phyloP scores from a whole-genome alignment of 495 filamentous ascomycete genomes.

The Aspergillus avenaceus region DNA sequence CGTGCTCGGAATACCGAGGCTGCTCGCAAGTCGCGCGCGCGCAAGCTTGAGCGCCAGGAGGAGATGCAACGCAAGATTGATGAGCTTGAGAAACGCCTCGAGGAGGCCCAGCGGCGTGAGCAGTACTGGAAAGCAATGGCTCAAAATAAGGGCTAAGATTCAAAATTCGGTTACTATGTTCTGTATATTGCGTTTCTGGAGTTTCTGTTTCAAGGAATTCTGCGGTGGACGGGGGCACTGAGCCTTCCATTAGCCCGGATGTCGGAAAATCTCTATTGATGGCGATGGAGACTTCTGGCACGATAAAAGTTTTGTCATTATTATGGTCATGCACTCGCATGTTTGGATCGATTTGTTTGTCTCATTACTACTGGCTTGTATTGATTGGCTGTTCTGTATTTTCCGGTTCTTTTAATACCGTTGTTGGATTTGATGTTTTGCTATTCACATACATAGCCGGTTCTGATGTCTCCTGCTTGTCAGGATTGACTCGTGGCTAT shows the following conservation, averaged over 20 bases:
- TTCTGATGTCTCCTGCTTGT: conserved; percentile 51
- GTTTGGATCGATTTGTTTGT: conserved; percentile 19
- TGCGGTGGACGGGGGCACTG: conserved; percentile 31
- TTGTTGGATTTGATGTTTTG: conserved; percentile 8
- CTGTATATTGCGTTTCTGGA: conserved; percentile 8
- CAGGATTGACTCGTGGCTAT: conserved; percentile 54
- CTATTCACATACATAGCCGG: conserved; percentile 25
- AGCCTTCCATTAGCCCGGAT: conserved; percentile 24
- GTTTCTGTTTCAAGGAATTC: conserved; percentile 14
- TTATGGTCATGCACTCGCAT: conserved; percentile 7
- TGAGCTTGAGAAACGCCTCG: conserved; percentile 38
- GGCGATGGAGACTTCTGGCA: conserved; percentile 16
- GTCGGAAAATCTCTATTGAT: conserved; percentile 27
- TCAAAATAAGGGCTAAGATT: conserved; percentile 32
- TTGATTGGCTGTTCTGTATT: conserved; percentile 16
- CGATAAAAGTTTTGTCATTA: conserved; percentile 27
- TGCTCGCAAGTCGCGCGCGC: conserved; percentile 87
- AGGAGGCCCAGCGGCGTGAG: conserved; percentile 48
- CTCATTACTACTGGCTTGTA: conserved; percentile 7
- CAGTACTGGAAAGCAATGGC: conserved; percentile 59
- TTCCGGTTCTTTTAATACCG: conserved; percentile 17
- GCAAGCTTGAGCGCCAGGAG: conserved; percentile 68
- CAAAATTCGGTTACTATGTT: conserved; percentile 17
- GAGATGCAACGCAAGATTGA: conserved; percentile 54
- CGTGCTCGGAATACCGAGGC: conserved; percentile 93